phyloP scores from a whole-genome alignment of 1,284 basidiomycete genomes.

The Austropuccinia psidii region DNA sequence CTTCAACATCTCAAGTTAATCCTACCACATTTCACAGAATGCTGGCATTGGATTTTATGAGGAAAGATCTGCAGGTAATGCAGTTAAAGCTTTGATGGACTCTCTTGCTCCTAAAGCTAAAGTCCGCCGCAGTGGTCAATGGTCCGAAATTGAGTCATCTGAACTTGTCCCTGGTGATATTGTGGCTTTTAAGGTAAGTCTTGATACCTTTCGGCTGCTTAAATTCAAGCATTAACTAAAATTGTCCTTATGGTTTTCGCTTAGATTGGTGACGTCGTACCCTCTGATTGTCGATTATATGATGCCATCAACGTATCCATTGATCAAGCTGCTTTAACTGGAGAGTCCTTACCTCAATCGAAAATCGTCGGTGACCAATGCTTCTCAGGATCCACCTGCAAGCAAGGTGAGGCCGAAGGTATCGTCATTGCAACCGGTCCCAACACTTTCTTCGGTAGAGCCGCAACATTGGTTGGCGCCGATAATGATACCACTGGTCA shows the following conservation, averaged over 20 bases:
- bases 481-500: conserved; percentile 95
- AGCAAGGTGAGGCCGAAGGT: conserved; percentile 94
- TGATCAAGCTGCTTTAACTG: conserved; percentile 92
- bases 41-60: conserved; percentile 97
- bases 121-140: conserved; percentile 71
- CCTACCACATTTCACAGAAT: conserved; percentile 53
- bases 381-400: conserved; percentile 93
- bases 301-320: conserved; percentile 90
- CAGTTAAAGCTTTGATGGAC: conserved; percentile 98
- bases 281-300: conserved; percentile 87
- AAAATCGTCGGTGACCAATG: conserved; percentile 92
- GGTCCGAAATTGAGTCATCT: conserved; percentile 72
- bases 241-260: neutral
- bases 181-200: conserved; percentile 78
- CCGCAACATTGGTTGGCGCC: conserved; percentile 86
- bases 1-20: neutral
- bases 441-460: conserved; percentile 57
- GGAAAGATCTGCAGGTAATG: conserved; percentile 92
- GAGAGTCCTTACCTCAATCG: conserved; percentile 81
- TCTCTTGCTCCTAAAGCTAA: conserved; percentile 95
- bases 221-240: neutral
- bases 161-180: conserved; percentile 87
- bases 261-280: conserved; percentile 73
- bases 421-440: conserved; percentile 91
- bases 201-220: neutral